Percentiles rank a stretch among this genome's conserved stretches.
Evolutionary conservation across 257 asterid genomes (phyloP).

Genomic region (Solanum lignicaule): DNA sequence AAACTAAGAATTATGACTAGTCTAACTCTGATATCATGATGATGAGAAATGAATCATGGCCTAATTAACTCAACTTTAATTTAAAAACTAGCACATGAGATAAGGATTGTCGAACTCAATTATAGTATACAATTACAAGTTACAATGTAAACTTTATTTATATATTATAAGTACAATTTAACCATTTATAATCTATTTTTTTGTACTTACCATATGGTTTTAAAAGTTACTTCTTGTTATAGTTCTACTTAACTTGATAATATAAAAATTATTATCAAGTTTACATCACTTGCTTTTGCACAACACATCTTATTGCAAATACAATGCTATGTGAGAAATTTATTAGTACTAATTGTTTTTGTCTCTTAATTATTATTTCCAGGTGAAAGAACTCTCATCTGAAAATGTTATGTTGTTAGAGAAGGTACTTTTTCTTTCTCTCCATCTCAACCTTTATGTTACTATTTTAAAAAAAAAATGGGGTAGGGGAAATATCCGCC

Average conservation of each 20-base stretch:
- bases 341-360: not conserved
- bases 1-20: not conserved
- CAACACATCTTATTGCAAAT: not conserved
- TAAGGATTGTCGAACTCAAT: not conserved
- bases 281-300: not conserved
- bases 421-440: slow-evolving; percentile 37
- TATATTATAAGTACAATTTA: not conserved
- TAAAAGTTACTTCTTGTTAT: not conserved
- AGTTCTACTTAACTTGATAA: not conserved
- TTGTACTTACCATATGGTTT: not conserved
- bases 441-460: not conserved
- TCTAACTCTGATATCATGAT: not conserved
- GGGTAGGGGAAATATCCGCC: no score
- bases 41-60: not conserved
- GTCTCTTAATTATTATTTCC: not conserved
- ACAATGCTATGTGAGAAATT: not conserved
- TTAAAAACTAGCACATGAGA: not conserved
- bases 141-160: not conserved
- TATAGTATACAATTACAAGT: not conserved
- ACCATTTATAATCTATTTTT: not conserved
- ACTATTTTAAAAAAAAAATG: no score
- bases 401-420: slow-evolving; percentile 57
- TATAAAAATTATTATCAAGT: not conserved
- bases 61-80: not conserved
- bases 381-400: slow-evolving; percentile 69